A percentile compares a stretch with the other conserved stretches of the same genome.
Evolutionary conservation across 2,329 filamentous ascomycete genomes (phyloP).

Genomic region (Amphichorda felina): DNA sequence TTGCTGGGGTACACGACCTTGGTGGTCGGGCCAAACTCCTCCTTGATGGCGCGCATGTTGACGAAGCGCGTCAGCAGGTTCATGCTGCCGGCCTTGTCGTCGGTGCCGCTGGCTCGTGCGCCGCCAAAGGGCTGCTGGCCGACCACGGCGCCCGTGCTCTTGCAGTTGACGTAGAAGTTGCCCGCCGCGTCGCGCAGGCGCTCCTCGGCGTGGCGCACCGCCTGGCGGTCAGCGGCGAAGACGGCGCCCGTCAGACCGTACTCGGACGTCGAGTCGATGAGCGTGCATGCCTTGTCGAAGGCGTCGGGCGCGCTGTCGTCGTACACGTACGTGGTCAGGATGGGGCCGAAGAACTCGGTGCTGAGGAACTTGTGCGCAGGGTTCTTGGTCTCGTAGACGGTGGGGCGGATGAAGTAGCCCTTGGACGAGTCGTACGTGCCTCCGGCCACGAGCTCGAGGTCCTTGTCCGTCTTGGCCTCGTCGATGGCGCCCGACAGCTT

Average conservation of each 20-base stretch:
- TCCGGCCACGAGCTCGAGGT: conserved; percentile 62
- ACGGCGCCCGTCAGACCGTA: conserved; percentile 71
- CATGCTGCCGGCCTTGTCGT: conserved; percentile 60
- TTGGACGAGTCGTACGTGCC: conserved; percentile 66
- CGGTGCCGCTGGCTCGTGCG: conserved; percentile 55
- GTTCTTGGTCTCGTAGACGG: conserved; percentile 66
- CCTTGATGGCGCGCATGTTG: conserved; percentile 57
- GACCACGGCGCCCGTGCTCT: conserved; percentile 63
- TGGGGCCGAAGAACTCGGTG: conserved; percentile 73
- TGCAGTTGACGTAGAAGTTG: conserved; percentile 82
- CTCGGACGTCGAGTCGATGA: conserved; percentile 60
- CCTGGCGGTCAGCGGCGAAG: conserved; percentile 58
- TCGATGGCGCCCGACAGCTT: conserved; percentile 70
- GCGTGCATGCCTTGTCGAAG: conserved; percentile 45
- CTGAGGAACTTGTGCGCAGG: conserved; percentile 62
- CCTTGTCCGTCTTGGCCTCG: conserved; percentile 61
- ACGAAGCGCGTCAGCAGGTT: conserved; percentile 55
- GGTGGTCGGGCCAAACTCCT: conserved; percentile 57
- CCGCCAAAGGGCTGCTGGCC: conserved; percentile 65
- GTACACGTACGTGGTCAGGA: conserved; percentile 67
- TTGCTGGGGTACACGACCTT: conserved; percentile 63
- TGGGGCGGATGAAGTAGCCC: conserved; percentile 78
- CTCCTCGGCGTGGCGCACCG: conserved; percentile 57
- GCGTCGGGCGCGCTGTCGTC: conserved; percentile 49
- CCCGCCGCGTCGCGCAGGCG: conserved; percentile 61